These are phyloP conservation scores for Termitomyces sp. DNA, from an alignment of 768 basidiomycete species.

Conservation along the genomic window DNA sequence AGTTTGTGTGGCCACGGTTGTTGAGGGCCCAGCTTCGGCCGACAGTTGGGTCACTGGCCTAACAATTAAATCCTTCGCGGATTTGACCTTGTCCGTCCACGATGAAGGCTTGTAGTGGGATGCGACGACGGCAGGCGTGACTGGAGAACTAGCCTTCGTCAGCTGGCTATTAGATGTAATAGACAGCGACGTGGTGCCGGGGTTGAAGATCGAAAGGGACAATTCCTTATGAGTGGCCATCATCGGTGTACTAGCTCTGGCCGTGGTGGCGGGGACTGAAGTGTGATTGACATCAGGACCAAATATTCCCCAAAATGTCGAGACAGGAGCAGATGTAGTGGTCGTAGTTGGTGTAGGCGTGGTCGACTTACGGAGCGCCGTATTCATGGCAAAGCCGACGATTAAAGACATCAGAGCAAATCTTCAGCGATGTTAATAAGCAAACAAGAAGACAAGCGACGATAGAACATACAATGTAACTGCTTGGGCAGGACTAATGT, in stretches of 20 bases:
- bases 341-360: conserved; percentile 29
- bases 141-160: conserved; percentile 12
- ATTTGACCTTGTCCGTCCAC: conserved; percentile 22
- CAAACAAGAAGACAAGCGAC: conserved; percentile 8
- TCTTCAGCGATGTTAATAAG: conserved; percentile 28
- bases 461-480: conserved; percentile 57
- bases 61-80: conserved; percentile 32
- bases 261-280: conserved; percentile 24
- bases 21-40: conserved; percentile 25
- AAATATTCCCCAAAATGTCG: conserved; percentile 37
- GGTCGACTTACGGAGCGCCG: conserved; percentile 33
- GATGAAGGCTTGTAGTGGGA: conserved; percentile 14
- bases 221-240: conserved; percentile 44
- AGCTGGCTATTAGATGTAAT: conserved; percentile 20
- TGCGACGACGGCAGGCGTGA: conserved; percentile 1
- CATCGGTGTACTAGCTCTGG: conserved; percentile 26
- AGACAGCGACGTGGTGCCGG: conserved; percentile 42
- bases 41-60: conserved; percentile 26
- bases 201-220: conserved; percentile 48
- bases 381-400: conserved; percentile 57
- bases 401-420: conserved; percentile 68
- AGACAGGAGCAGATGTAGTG: conserved; percentile 21
- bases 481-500: conserved; percentile 50
- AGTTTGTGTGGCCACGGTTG: conserved; percentile 21
- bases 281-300: conserved; percentile 36